A percentile compares a stretch with the other conserved stretches of the same genome.
These are phyloP conservation scores for Kokia cookei DNA, from an alignment of 441 rosid genomes.

Conservation along the genomic window DNA sequence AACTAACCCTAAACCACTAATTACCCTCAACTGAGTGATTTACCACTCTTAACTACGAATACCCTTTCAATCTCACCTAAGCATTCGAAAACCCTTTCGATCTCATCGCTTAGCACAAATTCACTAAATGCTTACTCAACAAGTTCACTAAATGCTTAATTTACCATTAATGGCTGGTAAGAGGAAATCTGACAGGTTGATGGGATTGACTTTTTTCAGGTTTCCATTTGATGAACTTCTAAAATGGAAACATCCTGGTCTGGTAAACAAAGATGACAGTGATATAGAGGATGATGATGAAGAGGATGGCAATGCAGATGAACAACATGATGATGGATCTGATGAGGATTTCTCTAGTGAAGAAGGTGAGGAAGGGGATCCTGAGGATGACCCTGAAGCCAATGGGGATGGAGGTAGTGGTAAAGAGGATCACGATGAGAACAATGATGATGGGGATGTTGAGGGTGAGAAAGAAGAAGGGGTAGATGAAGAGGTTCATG, in stretches of 20 bases:
- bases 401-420: conserved; percentile 55
- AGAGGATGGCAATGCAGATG: conserved; percentile 21
- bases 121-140: too few species aligned
- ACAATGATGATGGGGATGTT: conserved; percentile 16
- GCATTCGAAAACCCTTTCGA: too few species aligned
- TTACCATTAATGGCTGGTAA: background rate
- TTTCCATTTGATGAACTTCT: conserved; percentile 30
- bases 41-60: too few species aligned
- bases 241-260: conserved; percentile 29
- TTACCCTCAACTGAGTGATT: too few species aligned
- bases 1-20: too few species aligned
- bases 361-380: conserved; percentile 60
- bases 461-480: conserved; percentile 46
- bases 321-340: conserved; percentile 40
- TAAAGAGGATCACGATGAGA: conserved; percentile 35
- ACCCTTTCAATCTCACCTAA: too few species aligned
- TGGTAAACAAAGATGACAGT: conserved; percentile 36
- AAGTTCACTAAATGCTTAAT: background rate
- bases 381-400: conserved; percentile 57
- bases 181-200: background rate
- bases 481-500: conserved; percentile 48
- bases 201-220: conserved; percentile 16
- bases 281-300: conserved; percentile 41
- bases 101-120: too few species aligned
- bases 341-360: conserved; percentile 55